Percentiles rank a stretch among this genome's conserved stretches.
Evolutionary conservation across 371 early-diverging fungal species (phyloP).

Genomic region (Capillidium heterosporum): DNA sequence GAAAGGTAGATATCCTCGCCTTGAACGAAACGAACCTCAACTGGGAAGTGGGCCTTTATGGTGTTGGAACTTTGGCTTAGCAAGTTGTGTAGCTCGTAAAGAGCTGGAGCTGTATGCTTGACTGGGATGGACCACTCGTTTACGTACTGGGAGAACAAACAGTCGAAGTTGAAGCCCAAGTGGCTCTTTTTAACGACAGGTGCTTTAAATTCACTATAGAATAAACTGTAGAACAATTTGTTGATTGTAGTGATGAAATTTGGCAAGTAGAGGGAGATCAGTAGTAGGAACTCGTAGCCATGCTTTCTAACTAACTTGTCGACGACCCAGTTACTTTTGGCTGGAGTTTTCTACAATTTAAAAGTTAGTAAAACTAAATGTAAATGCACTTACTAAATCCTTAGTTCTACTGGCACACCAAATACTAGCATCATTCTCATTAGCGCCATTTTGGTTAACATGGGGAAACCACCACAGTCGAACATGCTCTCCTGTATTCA

Average conservation of each 20-base stretch:
- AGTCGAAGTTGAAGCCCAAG: conserved; percentile 69
- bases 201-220: background rate
- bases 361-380: background rate
- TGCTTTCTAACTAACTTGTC: conserved; percentile 35
- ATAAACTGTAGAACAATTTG: conserved; percentile 21
- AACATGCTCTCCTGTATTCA: conserved; percentile 53
- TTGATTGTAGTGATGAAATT: conserved; percentile 28
- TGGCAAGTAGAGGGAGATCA: conserved; percentile 34
- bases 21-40: conserved; percentile 63
- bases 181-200: conserved; percentile 8
- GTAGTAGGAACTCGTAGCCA: conserved; percentile 44
- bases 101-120: conserved; percentile 38
- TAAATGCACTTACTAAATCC: conserved; percentile 12
- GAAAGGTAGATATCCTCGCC: conserved; percentile 63
- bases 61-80: background rate
- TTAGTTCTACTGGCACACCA: conserved; percentile 55
- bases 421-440: conserved; percentile 45
- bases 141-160: conserved; percentile 65
- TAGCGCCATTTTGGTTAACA: background rate
- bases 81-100: conserved; percentile 11
- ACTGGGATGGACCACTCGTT: conserved; percentile 72
- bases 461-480: conserved; percentile 79
- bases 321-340: conserved; percentile 18
- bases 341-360: background rate
- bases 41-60: conserved; percentile 51